Conservation (phyloP, 2,329 filamentous ascomycete genomes). For the Penicillium sp. region DNA sequence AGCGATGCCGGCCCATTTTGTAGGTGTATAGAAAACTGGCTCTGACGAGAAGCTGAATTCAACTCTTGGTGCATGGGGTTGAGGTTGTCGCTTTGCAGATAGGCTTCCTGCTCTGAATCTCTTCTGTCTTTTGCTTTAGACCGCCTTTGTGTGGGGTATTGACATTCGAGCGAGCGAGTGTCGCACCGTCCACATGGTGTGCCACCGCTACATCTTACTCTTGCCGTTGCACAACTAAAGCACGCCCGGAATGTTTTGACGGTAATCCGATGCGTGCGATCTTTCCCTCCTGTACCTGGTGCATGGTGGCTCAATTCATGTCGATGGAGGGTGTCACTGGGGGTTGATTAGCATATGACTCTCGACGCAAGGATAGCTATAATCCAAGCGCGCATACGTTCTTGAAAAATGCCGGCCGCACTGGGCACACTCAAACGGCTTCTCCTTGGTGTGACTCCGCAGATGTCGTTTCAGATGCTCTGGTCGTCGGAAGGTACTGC, state of each 20-base stretch:
- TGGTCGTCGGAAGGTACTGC: constrained; percentile 40
- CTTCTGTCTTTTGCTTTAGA: constrained; percentile 33
- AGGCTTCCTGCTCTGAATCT: constrained; percentile 13
- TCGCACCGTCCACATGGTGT: constrained; percentile 40
- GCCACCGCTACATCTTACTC: constrained; percentile 43
- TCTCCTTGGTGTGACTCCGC: constrained; percentile 44
- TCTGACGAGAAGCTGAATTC: constrained; percentile 2
- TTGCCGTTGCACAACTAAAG: constrained; percentile 41
- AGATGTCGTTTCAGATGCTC: constrained; percentile 46
- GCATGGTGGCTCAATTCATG: constrained; percentile 43
- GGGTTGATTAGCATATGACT: not conserved
- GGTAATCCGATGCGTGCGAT: constrained; percentile 42
- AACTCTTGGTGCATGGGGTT: not conserved
- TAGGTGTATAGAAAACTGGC: constrained; percentile 10
- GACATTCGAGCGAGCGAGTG: constrained; percentile 38
- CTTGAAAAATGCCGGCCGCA: constrained; percentile 46
- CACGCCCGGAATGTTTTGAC: constrained; percentile 46
- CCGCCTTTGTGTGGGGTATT: constrained; percentile 42
- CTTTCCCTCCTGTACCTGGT: constrained; percentile 34
- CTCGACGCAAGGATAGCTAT: not conserved
- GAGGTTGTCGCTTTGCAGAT: constrained; percentile 10
- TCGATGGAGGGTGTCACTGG: constrained; percentile 42
- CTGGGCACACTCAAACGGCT: constrained; percentile 41
- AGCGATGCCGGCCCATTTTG: not conserved
- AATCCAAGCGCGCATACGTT: constrained; percentile 33